phyloP scores from a whole-genome alignment of 1,284 basidiomycete genomes.

The Rhodotorula sp. region DNA sequence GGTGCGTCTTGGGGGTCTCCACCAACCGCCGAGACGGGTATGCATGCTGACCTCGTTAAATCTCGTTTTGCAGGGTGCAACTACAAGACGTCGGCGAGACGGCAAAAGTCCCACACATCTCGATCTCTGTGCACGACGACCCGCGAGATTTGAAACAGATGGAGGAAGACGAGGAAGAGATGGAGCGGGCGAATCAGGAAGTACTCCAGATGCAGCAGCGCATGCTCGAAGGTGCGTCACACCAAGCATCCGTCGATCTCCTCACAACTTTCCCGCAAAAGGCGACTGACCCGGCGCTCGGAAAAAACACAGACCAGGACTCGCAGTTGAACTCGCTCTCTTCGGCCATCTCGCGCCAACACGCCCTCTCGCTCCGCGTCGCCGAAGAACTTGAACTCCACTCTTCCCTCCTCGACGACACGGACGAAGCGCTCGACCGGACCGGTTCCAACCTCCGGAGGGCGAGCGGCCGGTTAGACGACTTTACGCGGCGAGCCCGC shows the following conservation, averaged over 20 bases:
- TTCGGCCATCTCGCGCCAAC: conserved; percentile 43
- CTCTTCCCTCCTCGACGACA: conserved; percentile 42
- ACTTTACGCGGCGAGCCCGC: conserved; percentile 36
- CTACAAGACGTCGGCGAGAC: not conserved
- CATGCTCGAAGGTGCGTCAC: conserved; percentile 39
- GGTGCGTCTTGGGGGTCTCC: not conserved
- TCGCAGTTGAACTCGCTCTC: conserved; percentile 41
- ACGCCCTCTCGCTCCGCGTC: conserved; percentile 42
- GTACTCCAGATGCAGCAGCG: conserved; percentile 43
- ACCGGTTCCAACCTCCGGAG: conserved; percentile 39
- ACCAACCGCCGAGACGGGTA: too few relatives aligned
- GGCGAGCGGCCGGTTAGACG: conserved; percentile 37
- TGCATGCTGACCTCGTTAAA: not conserved
- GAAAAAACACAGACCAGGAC: conserved; percentile 41
- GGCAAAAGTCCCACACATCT: conserved; percentile 11
- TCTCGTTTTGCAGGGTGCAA: not conserved
- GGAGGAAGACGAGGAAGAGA: conserved; percentile 42
- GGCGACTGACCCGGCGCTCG: not conserved
- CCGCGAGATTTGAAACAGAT: conserved; percentile 34
- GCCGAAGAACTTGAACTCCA: conserved; percentile 45
- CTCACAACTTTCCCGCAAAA: not conserved
- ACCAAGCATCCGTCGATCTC: too few relatives aligned
- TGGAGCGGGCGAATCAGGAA: conserved; percentile 41
- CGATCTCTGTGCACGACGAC: conserved; percentile 27
- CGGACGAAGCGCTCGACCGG: conserved; percentile 42